These are phyloP conservation scores for Stagonosporopsis chrysanthemi DNA, from an alignment of 2,329 filamentous ascomycete species.

Conservation along the genomic window DNA sequence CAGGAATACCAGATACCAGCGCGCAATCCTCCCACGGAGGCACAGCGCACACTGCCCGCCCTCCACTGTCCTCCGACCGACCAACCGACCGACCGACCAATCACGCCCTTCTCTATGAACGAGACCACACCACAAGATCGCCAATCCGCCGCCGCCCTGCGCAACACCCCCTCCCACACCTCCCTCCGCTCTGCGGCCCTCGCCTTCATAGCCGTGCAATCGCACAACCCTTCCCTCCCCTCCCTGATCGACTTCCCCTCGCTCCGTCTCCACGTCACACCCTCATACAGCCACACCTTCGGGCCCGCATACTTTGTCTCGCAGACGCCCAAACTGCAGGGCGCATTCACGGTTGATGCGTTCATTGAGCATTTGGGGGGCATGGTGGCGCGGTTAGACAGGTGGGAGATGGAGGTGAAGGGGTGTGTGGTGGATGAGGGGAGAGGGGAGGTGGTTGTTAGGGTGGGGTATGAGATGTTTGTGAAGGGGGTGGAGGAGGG, in stretches of 20 bases:
- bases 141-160: too few species aligned
- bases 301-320: constrained; percentile 1
- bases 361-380: neutral
- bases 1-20: neutral
- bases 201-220: constrained; percentile 1
- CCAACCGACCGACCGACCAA: too few species aligned
- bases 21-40: neutral
- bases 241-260: neutral
- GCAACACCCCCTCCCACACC: neutral
- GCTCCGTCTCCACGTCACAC: neutral
- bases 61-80: too few species aligned
- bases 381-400: constrained; percentile 9
- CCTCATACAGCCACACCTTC: neutral
- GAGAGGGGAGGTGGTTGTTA: constrained; percentile 26
- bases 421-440: constrained; percentile 39
- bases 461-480: constrained; percentile 38
- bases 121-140: constrained; percentile 2
- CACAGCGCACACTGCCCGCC: too few species aligned
- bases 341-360: neutral
- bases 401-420: constrained; percentile 31
- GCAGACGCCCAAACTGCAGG: constrained; percentile 2
- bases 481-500: constrained; percentile 17
- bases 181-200: neutral
- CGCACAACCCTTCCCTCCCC: neutral
- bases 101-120: neutral